phyloP scores from a whole-genome alignment of 352 stramenopile species.

The Phytophthora cactorum region DNA sequence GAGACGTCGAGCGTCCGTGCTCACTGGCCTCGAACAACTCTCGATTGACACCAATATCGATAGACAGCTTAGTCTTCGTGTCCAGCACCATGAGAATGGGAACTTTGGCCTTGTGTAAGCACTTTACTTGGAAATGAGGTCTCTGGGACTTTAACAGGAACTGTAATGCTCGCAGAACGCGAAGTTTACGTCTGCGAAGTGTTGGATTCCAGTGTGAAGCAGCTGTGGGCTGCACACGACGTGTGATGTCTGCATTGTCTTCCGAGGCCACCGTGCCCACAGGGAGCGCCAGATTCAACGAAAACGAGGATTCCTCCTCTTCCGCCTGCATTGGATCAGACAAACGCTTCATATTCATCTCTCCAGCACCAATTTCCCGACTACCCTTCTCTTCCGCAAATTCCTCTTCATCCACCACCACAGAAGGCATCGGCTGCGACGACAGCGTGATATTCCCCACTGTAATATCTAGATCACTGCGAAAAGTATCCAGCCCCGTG shows the following conservation, averaged over 20 bases:
- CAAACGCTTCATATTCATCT: neutral
- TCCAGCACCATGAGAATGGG: conserved; percentile 78
- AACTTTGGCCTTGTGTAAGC: conserved; percentile 73
- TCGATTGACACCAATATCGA: conserved; percentile 75
- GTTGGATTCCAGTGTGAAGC: conserved; percentile 81
- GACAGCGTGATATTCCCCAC: conserved; percentile 57
- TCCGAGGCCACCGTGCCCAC: conserved; percentile 18
- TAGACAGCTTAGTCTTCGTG: conserved; percentile 50
- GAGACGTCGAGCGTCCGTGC: conserved; percentile 65
- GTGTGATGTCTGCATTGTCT: conserved; percentile 35
- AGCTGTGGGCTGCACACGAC: conserved; percentile 32
- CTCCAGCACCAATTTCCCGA: neutral
- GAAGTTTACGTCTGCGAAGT: conserved; percentile 64
- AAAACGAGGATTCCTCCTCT: conserved; percentile 53
- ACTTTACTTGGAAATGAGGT: conserved; percentile 66
- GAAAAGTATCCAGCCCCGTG: conserved; percentile 74
- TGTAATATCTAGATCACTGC: conserved; percentile 77
- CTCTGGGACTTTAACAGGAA: conserved; percentile 55
- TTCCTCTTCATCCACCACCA: conserved; percentile 25
- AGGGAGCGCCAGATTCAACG: conserved; percentile 61
- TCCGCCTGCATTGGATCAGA: conserved; percentile 24
- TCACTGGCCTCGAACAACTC: conserved; percentile 65
- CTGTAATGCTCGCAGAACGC: conserved; percentile 60
- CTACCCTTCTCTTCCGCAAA: neutral
- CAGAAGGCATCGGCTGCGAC: conserved; percentile 17